Evolutionary conservation across 2,329 filamentous ascomycete species (phyloP).

Genomic region (Onygena corvina): DNA sequence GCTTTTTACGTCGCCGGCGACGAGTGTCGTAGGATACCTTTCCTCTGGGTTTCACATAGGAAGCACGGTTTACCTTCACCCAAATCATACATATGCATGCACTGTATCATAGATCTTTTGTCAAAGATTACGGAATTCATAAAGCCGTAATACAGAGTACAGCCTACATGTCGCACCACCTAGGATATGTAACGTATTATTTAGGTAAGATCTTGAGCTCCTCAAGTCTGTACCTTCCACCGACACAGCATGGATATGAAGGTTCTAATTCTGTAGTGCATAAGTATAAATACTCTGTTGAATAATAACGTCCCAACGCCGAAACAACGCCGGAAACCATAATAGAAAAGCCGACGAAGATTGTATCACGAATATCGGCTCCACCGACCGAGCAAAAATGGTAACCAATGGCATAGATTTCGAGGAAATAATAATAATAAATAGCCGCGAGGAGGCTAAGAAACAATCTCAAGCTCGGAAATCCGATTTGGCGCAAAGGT

Average conservation of each 20-base stretch:
- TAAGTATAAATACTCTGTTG: no score
- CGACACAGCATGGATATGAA: no score
- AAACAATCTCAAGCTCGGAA: conserved; percentile 35
- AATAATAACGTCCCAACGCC: no score
- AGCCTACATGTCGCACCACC: no score
- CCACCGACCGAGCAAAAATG: not conserved
- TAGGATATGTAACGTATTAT: no score
- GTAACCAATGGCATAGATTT: not conserved
- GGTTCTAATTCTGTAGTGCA: no score
- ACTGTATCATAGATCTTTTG: not conserved
- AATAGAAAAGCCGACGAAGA: not conserved
- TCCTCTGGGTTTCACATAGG: not conserved
- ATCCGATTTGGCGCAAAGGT: conserved; percentile 34
- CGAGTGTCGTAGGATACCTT: not conserved
- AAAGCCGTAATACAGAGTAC: no score
- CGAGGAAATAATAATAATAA: not conserved
- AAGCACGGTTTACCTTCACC: not conserved
- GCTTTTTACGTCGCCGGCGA: conserved; percentile 1
- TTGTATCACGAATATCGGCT: not conserved
- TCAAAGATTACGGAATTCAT: not conserved
- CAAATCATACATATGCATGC: no score
- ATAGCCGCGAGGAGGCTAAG: conserved; percentile 19
- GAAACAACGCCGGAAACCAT: not conserved
- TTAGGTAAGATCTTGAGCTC: no score
- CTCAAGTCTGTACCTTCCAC: no score